Evolutionary conservation across 306 rosid genomes (phyloP), one percentile per base, ranked within the genome.

Genomic region (Malus fusca): DNA sequence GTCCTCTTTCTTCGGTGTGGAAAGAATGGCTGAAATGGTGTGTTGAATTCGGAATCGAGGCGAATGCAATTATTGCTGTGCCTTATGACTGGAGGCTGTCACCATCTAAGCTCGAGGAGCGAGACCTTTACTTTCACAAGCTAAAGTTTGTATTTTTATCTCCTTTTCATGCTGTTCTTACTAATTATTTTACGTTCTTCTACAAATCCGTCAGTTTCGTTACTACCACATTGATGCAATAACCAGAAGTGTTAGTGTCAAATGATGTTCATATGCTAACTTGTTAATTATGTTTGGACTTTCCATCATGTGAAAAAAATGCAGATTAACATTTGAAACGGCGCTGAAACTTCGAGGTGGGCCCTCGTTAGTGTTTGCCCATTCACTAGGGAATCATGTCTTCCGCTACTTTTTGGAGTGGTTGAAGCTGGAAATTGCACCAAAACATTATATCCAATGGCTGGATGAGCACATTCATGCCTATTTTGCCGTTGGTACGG

Each of bases 21-120:
- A 95, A 89, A 83, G 99, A 90, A 53, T 95, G 99, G 99, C 80
- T 95, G 73, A 95, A 95, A 83, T 95, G 99, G 99, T 95, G 99
- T 77, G 84, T 95, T 82, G 97, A 95, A 77, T 95, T 95, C 78
- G 99, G 99, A 56, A 88, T 95, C 26, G 99, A 95, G 82, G 90
- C 99, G n/a, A 90, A 92, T 70, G 97, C 99, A 28, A 92, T 95
- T 75, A 87, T 95, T 67, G 99, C 99, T 40, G 99, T 84, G 82
- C 99, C 99, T 5, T 95, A 95, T 81, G 99, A 95, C 74, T 95
- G 97, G 99, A 95, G 99, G 83, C 76, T 95, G 81, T 81, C 99
- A 2, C 99, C 99, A 11, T 83, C 93, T 55, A 87, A 68, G 90
- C 97, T 95, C 4, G 99, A 95, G 90, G 96, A 95, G 85, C 91